phyloP scores from a whole-genome alignment of 345 rosid genomes.

The rapeseed (Brassica napus) region DNA sequence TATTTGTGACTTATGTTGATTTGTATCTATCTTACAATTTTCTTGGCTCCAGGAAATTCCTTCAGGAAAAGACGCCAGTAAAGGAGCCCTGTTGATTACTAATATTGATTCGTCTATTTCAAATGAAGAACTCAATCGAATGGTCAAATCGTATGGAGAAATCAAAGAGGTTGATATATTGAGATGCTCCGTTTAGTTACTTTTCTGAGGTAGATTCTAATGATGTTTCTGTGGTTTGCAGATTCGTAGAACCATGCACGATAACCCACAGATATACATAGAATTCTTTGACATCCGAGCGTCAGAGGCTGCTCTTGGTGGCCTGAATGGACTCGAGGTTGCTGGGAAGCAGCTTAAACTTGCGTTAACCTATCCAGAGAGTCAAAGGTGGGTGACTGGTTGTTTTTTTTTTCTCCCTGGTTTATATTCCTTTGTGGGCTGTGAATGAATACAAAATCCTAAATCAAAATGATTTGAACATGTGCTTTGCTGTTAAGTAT shows the following conservation, averaged over 20 bases:
- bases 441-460: constrained; percentile 18
- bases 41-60: constrained; percentile 51
- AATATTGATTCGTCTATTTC: constrained; percentile 68
- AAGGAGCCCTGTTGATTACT: constrained; percentile 58
- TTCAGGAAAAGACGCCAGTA: constrained; percentile 53
- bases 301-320: constrained; percentile 72
- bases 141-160: constrained; percentile 64
- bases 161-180: constrained; percentile 56
- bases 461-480: constrained; percentile 11
- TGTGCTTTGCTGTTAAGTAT: constrained; percentile 17
- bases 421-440: constrained; percentile 14
- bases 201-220: constrained; percentile 21
- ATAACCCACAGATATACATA: constrained; percentile 56
- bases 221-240: constrained; percentile 42
- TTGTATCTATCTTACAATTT: constrained; percentile 12
- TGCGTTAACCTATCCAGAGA: constrained; percentile 56
- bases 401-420: constrained; percentile 4
- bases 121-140: constrained; percentile 54
- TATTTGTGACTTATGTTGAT: constrained; percentile 20
- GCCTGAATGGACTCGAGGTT: constrained; percentile 62
- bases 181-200: neutral
- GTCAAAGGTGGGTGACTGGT: constrained; percentile 48
- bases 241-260: constrained; percentile 63
- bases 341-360: constrained; percentile 78
- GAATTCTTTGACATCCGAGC: constrained; percentile 88